phyloP scores from a whole-genome alignment of 2,329 filamentous ascomycete species.

The Pseudophaeomoniella oleicola region DNA sequence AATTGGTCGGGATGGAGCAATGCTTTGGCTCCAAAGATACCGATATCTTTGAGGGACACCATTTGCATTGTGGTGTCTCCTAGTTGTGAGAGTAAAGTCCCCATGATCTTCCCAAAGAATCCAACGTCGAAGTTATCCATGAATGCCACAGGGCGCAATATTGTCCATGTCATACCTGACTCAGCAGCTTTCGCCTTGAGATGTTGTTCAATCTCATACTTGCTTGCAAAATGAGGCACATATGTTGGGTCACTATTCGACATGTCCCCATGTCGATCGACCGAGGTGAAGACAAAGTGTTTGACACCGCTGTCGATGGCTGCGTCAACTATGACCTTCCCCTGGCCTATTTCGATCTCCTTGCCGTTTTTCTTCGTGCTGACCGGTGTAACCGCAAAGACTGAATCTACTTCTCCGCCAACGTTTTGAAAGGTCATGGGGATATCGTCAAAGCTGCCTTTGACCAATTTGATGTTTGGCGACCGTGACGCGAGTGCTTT shows the following conservation, averaged over 20 bases:
- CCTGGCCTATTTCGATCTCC: conserved; percentile 37
- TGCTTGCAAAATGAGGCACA: conserved; percentile 48
- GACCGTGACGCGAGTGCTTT: conserved; percentile 32
- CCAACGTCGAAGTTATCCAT: conserved; percentile 40
- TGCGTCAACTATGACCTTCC: conserved; percentile 43
- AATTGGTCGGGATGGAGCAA: conserved; percentile 30
- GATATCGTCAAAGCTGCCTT: conserved; percentile 42
- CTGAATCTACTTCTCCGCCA: conserved; percentile 35
- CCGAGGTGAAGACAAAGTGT: conserved; percentile 49
- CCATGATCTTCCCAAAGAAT: conserved; percentile 34
- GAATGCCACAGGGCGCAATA: conserved; percentile 48
- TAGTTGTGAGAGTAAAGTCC: conserved; percentile 26
- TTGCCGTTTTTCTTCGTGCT: conserved; percentile 20
- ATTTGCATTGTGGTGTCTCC: conserved; percentile 28
- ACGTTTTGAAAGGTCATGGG: conserved; percentile 33
- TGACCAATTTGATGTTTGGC: conserved; percentile 37
- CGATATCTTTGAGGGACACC: conserved; percentile 35
- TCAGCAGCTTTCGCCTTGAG: conserved; percentile 33
- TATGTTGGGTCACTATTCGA: conserved; percentile 38
- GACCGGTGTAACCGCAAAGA: conserved; percentile 46
- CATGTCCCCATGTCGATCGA: conserved; percentile 45
- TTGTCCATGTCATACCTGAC: conserved; percentile 42
- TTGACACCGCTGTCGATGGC: conserved; percentile 39
- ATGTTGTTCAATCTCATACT: conserved; percentile 47
- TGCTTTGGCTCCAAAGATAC: conserved; percentile 33